Conservation (phyloP, 148 eudicot species). For the Rhododendron simsii region DNA sequence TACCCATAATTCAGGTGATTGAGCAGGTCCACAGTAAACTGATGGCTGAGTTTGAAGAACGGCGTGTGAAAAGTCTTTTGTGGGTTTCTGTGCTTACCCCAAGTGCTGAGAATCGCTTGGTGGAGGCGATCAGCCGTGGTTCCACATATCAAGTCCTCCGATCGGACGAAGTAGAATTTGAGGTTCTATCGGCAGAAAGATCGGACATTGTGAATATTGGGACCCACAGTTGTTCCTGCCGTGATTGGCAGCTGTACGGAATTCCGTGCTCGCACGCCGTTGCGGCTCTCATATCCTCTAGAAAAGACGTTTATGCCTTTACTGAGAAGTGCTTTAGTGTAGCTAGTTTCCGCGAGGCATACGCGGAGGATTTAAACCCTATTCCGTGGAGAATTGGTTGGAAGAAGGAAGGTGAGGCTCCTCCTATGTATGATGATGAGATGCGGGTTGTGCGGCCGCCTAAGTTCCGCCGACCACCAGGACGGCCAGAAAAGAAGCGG, state of each 20-base stretch:
- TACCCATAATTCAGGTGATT: slow-evolving; percentile 54
- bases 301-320: slow-evolving; percentile 45
- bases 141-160: slow-evolving; percentile 47
- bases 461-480: slow-evolving; percentile 51
- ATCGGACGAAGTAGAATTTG: slow-evolving; percentile 62
- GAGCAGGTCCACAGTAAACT: slow-evolving; percentile 42
- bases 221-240: slow-evolving; percentile 50
- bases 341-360: slow-evolving; percentile 31
- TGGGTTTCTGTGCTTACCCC: slow-evolving; percentile 48
- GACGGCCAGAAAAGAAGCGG: slow-evolving; percentile 59
- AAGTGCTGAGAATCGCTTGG: slow-evolving; percentile 44
- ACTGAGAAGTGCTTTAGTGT: slow-evolving; percentile 34
- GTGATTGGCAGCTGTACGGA: slow-evolving; percentile 55
- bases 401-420: slow-evolving; percentile 28
- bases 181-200: slow-evolving; percentile 44
- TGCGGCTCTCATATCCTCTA: slow-evolving; percentile 46
- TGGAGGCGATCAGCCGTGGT: slow-evolving; percentile 26
- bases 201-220: slow-evolving; percentile 58
- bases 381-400: slow-evolving; percentile 38
- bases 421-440: slow-evolving; percentile 16
- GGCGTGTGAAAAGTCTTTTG: slow-evolving; percentile 32
- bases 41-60: slow-evolving; percentile 38
- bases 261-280: slow-evolving; percentile 60
- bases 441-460: slow-evolving; percentile 45
- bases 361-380: slow-evolving; percentile 34